A percentile compares a stretch with the other conserved stretches of the same genome.
Evolutionary conservation across 352 stramenopile species (phyloP).

Genomic region (Phytophthora meadii): DNA sequence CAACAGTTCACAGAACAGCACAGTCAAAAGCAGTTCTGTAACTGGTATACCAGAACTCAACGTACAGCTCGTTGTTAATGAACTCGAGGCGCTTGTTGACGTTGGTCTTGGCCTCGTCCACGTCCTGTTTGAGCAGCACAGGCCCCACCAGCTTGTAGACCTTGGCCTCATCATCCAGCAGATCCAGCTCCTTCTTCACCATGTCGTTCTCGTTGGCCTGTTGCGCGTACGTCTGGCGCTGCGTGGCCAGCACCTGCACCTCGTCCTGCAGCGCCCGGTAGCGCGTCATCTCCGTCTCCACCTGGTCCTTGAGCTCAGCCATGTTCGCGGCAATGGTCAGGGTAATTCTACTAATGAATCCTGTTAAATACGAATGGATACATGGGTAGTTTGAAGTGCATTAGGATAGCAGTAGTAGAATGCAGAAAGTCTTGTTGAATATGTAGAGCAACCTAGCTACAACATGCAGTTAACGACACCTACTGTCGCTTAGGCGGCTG

Average conservation of each 20-base stretch:
- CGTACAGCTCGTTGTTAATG: conserved; percentile 94
- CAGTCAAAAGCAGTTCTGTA: background rate
- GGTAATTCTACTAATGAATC: too few relatives aligned
- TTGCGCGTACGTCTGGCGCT: conserved; percentile 92
- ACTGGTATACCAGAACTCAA: background rate
- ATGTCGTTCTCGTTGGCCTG: conserved; percentile 97
- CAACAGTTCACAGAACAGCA: background rate
- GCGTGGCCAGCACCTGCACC: conserved; percentile 81
- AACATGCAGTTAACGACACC: background rate
- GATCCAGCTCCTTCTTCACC: conserved; percentile 93
- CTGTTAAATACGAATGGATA: too few relatives aligned
- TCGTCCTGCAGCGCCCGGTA: conserved; percentile 94
- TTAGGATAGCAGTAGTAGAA: background rate
- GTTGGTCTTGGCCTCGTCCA: conserved; percentile 94
- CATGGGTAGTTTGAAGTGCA: background rate
- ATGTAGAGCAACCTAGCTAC: conserved; percentile 5
- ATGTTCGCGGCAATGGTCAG: conserved; percentile 7
- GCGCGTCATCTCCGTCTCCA: conserved; percentile 89
- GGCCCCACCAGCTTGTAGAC: conserved; percentile 97
- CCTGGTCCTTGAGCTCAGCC: conserved; percentile 69
- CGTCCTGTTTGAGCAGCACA: conserved; percentile 95
- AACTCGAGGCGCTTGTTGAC: conserved; percentile 97
- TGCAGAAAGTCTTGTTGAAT: background rate
- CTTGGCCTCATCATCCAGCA: conserved; percentile 88
- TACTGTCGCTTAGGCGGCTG: conserved; percentile 11